A percentile compares a stretch with the other conserved stretches of the same genome.
These are phyloP conservation scores for Pseudoneurospora amorphoporcata DNA, from an alignment of 495 filamentous ascomycete genomes.

Conservation along the genomic window DNA sequence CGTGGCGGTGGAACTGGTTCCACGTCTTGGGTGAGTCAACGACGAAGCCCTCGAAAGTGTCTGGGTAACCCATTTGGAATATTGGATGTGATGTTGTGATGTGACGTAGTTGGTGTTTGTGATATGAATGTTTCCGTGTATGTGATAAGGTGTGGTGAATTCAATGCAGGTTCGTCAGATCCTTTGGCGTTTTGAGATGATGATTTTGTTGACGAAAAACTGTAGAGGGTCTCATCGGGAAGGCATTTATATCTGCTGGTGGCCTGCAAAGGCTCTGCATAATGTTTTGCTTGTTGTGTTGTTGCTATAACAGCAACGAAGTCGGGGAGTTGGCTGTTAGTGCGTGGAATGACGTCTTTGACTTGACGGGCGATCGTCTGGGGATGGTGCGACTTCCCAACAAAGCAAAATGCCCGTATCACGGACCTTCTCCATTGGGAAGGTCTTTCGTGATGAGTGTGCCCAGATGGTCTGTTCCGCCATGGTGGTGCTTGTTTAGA, in stretches of 20 bases:
- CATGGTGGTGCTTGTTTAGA: not conserved
- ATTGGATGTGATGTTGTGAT: not conserved
- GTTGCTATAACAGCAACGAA: not conserved
- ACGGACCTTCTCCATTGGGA: not conserved
- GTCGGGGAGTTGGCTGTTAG: not conserved
- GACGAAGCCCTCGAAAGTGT: conserved; percentile 61
- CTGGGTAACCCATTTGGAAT: conserved; percentile 57
- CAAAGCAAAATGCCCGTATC: not conserved
- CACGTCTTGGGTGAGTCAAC: conserved; percentile 21
- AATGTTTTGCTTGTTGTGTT: not conserved
- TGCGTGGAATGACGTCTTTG: not conserved
- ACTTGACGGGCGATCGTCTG: not conserved
- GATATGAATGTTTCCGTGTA: not conserved
- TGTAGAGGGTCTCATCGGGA: not conserved
- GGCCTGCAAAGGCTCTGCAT: not conserved
- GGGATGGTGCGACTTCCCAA: not conserved
- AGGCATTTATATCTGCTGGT: not conserved
- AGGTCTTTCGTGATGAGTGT: not conserved
- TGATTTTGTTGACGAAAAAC: not conserved
- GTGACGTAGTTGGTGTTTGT: conserved; percentile 3
- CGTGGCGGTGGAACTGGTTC: conserved; percentile 13
- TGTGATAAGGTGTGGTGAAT: not conserved
- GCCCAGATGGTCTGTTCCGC: not conserved
- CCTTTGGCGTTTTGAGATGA: not conserved
- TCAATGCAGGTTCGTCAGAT: not conserved